Evolutionary conservation across 306 rosid genomes (phyloP).

Genomic region (Alnus glutinosa): DNA sequence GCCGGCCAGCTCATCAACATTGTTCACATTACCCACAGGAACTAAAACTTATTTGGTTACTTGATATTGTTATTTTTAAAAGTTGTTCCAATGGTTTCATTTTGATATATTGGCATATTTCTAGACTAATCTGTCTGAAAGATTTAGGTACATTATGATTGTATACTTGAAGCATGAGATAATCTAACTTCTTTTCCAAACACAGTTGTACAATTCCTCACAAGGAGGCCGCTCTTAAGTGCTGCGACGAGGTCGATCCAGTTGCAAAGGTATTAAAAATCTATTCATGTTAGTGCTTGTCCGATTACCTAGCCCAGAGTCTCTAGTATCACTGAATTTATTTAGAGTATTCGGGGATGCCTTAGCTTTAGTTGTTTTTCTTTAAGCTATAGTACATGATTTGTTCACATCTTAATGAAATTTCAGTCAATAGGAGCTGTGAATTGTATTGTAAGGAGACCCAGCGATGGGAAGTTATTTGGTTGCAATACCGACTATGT

Average conservation of each 20-base stretch:
- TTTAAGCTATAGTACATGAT: not conserved
- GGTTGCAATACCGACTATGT: constrained; percentile 86
- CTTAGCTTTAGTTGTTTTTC: constrained; percentile 16
- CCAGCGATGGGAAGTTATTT: constrained; percentile 76
- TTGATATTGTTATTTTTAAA: not conserved
- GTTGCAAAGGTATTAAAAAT: constrained; percentile 72
- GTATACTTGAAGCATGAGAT: constrained; percentile 15
- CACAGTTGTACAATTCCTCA: constrained; percentile 81
- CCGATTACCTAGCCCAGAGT: not conserved
- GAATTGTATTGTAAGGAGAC: constrained; percentile 72
- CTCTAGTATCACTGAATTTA: not conserved
- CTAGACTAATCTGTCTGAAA: not conserved
- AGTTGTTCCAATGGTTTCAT: not conserved
- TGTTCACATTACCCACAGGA: no score
- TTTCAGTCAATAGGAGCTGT: constrained; percentile 88
- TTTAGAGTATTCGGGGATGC: not conserved
- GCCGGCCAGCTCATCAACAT: no score
- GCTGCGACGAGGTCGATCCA: constrained; percentile 93
- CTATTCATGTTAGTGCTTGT: constrained; percentile 18
- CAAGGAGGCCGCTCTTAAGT: constrained; percentile 75
- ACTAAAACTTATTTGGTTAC: not conserved
- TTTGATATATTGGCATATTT: not conserved
- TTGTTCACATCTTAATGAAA: constrained; percentile 25
- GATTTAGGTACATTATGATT: not conserved
- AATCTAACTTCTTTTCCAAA: constrained; percentile 33